Base-by-base conservation (phyloP, 1,284 basidiomycete genomes). In the Trichosporon faecale region DNA sequence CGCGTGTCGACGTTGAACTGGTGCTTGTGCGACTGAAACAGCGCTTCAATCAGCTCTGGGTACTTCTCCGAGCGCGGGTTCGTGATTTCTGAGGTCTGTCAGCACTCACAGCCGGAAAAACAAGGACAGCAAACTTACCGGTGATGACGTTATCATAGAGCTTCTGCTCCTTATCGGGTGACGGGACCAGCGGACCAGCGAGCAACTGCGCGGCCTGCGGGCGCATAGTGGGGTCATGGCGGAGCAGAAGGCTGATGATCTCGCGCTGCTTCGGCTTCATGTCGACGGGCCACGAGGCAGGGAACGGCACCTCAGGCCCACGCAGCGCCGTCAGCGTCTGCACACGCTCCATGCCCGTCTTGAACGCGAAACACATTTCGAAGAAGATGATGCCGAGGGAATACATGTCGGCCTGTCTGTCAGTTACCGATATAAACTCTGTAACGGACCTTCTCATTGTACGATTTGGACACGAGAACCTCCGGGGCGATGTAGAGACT, bases 361-460 rank as follows among this genome's bases (percentile, higher is more conserved):
- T 86, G 84, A 97, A 96, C 77, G 85, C 79, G 64, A 91, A 94
- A 79, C 95, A 94, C 94, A 98, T 97, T 85, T 98, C 95, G 78
- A 98, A 98, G 83, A 98, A 96, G 31, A 98, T 95, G 76, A 98
- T 91, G 40, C 93, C 95, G 5, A 97, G 88, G 78, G 93, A 95
- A 80, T 97, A 98, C 87, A 98, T 91, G 80, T 98, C 95, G 3
- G 95, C 95, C 79, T 97, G 68, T 65, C 31, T 2, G 29, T 68
- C 27, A 61, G 52, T 23, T 23, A 16, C 21, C 29, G 0, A n/a
- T 5, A 5, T 21, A 52, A 37, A n/a, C 31, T 18, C n/a, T 0
- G 1, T 0, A 21, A 64, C 69, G 60, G 14, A 77, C 76, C 73
- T 81, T 82, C 57, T 80, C 79, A 16, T 89, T 79, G 66, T 80